Evolutionary conservation across 2,329 filamentous ascomycete genomes (phyloP).

Genomic region (Neofusicoccum sp.): DNA sequence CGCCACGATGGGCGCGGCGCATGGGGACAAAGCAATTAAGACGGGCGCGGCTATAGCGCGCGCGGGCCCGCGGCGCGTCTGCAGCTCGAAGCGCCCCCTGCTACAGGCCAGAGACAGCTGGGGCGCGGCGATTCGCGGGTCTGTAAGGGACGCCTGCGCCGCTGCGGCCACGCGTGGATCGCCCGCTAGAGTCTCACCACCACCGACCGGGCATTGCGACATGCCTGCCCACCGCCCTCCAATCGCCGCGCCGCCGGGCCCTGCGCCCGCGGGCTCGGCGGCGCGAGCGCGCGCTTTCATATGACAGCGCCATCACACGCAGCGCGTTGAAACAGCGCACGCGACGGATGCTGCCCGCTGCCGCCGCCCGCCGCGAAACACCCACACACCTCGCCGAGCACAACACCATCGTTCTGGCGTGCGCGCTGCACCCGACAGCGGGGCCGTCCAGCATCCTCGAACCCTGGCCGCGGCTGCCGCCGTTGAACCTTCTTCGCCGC

Average conservation of each 20-base stretch:
- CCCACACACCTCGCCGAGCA: background rate
- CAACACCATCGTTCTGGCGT: constrained; percentile 9
- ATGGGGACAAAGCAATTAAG: background rate
- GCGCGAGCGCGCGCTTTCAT: background rate
- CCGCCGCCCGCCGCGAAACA: constrained; percentile 5
- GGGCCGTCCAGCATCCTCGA: background rate
- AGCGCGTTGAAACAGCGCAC: constrained; percentile 13
- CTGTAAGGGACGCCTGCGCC: constrained; percentile 1
- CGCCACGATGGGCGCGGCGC: background rate
- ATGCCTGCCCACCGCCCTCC: background rate
- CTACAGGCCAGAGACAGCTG: constrained; percentile 2
- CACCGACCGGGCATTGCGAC: constrained; percentile 9
- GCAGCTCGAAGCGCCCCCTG: background rate
- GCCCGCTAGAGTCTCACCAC: constrained; percentile 19
- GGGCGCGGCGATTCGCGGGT: constrained; percentile 1
- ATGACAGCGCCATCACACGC: background rate
- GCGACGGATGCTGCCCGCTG: background rate
- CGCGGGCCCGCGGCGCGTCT: background rate
- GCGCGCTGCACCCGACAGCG: background rate
- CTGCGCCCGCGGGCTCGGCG: background rate
- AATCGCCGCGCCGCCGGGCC: background rate
- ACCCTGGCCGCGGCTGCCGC: constrained; percentile 14
- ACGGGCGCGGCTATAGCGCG: constrained; percentile 11
- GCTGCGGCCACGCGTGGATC: background rate
- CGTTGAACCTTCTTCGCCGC: constrained; percentile 16